phyloP scores from a whole-genome alignment of 345 rosid genomes.

The Hevea brasiliensis region DNA sequence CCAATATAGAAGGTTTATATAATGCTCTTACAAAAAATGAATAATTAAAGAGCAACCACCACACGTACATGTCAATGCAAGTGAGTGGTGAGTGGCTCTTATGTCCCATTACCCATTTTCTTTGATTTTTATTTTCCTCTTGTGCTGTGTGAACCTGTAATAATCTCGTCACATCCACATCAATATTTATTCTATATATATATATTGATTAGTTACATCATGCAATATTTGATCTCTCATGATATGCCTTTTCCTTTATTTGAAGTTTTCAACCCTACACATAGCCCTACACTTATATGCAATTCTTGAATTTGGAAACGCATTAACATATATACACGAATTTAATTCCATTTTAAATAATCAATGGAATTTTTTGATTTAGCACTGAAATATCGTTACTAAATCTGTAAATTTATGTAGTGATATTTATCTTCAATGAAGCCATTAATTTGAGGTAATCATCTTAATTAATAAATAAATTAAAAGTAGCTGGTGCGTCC shows the following conservation, averaged over 20 bases:
- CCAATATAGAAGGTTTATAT: background rate
- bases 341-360: too few relatives aligned
- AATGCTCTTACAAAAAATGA: background rate
- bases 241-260: too few relatives aligned
- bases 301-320: too few relatives aligned
- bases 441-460: too few relatives aligned
- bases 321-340: too few relatives aligned
- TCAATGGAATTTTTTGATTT: too few relatives aligned
- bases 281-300: background rate
- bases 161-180: background rate
- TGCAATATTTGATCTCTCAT: background rate
- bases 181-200: background rate
- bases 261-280: too few relatives aligned
- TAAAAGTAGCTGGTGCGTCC: too few relatives aligned
- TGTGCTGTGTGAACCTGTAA: background rate
- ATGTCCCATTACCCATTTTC: background rate
- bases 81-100: constrained; percentile 11
- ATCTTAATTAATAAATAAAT: too few relatives aligned
- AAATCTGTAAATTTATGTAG: too few relatives aligned
- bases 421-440: too few relatives aligned
- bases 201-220: background rate
- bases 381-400: too few relatives aligned
- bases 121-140: background rate
- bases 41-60: background rate
- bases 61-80: constrained; percentile 6